Percentiles rank a stretch among this genome's conserved stretches.
Evolutionary conservation across 306 rosid genomes (phyloP).

Genomic region (Lagenaria siceraria): DNA sequence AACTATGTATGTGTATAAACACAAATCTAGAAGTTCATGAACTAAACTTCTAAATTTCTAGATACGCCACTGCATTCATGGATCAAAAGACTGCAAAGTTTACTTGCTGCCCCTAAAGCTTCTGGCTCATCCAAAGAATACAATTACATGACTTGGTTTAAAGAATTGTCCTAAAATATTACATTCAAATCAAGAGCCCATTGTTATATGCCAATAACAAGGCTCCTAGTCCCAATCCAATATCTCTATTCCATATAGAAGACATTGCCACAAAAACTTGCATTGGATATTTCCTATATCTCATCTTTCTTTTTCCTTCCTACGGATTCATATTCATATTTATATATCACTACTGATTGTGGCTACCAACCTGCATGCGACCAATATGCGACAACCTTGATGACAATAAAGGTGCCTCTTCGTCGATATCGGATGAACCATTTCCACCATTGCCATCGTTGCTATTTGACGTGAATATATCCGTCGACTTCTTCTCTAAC

Average conservation of each 20-base stretch:
- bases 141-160: constrained; percentile 9
- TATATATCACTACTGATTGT: constrained; percentile 20
- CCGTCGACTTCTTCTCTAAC: constrained; percentile 72
- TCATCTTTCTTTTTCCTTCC: background rate
- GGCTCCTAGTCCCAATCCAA: background rate
- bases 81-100: constrained; percentile 1
- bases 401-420: constrained; percentile 61
- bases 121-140: background rate
- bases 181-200: background rate
- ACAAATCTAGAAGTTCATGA: no score
- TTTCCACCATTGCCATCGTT: constrained; percentile 17
- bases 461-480: constrained; percentile 34
- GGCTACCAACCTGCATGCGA: constrained; percentile 38
- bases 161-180: background rate
- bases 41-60: no score
- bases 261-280: background rate
- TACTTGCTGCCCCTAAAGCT: background rate
- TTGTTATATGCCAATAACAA: background rate
- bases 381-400: constrained; percentile 76
- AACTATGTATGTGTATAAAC: no score
- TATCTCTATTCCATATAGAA: background rate
- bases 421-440: constrained; percentile 32
- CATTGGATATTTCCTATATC: background rate
- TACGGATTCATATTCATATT: constrained; percentile 2
- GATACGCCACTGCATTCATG: no score